These are phyloP conservation scores for Podila verticillata DNA, from an alignment of 192 early-diverging fungal species.

Conservation along the genomic window DNA sequence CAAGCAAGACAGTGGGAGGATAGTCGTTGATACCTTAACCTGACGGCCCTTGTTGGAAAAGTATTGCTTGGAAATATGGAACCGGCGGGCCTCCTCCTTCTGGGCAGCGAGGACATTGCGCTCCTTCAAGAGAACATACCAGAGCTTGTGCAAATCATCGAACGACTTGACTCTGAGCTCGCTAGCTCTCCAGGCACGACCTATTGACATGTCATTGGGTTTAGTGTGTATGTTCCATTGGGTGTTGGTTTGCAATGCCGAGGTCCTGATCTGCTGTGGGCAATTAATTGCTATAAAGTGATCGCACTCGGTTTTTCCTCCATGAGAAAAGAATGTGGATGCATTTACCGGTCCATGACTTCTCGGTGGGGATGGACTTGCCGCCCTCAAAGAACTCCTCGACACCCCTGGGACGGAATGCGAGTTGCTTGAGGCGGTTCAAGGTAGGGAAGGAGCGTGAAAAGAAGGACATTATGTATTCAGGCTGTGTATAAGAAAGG, in stretches of 20 bases:
- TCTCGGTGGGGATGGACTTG: slow-evolving; percentile 57
- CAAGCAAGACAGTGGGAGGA: no score
- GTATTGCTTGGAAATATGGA: slow-evolving; percentile 59
- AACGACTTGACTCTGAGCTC: slow-evolving; percentile 95
- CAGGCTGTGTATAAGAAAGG: background rate
- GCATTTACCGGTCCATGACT: slow-evolving; percentile 57
- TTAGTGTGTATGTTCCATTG: background rate
- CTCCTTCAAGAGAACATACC: slow-evolving; percentile 90
- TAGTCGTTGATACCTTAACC: slow-evolving; percentile 60
- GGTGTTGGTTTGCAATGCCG: no score
- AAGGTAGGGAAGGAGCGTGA: slow-evolving; percentile 43
- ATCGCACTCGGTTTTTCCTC: background rate
- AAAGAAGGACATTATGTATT: slow-evolving; percentile 49
- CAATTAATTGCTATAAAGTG: no score
- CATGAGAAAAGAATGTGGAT: background rate
- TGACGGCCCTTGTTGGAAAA: slow-evolving; percentile 72
- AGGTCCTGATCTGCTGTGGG: no score
- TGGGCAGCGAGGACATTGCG: slow-evolving; percentile 84
- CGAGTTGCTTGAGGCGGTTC: slow-evolving; percentile 55
- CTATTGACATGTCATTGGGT: slow-evolving; percentile 36
- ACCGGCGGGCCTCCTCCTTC: slow-evolving; percentile 69
- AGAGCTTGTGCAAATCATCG: slow-evolving; percentile 96
- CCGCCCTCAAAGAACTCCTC: slow-evolving; percentile 72
- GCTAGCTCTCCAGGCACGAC: slow-evolving; percentile 88
- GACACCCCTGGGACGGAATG: slow-evolving; percentile 62